Conservation (phyloP, 2,329 filamentous ascomycete species). For the Beauveria asiatica region DNA sequence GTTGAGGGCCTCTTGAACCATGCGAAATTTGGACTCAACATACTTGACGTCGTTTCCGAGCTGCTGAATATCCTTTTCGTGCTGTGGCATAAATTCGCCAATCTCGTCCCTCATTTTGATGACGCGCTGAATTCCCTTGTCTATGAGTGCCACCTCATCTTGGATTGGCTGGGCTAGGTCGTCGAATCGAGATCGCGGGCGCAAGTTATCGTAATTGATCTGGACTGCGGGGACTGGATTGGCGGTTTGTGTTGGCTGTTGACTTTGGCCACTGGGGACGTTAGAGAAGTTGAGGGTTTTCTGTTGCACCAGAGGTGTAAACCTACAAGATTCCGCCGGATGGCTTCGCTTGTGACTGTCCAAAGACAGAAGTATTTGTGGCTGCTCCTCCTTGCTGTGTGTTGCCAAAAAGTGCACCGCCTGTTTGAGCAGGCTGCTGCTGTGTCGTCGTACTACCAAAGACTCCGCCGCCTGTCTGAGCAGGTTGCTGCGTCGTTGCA, state of each 20-base stretch:
- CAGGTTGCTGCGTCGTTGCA: not conserved
- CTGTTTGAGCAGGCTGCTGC: constrained; percentile 15
- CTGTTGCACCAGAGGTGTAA: not conserved
- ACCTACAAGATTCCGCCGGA: constrained; percentile 26
- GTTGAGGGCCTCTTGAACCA: constrained; percentile 36
- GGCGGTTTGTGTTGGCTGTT: constrained; percentile 9
- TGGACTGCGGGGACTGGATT: constrained; percentile 62
- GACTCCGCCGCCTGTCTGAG: constrained; percentile 18
- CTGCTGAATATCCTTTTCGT: constrained; percentile 40
- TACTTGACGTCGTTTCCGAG: constrained; percentile 39
- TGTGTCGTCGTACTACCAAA: constrained; percentile 15
- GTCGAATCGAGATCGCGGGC: constrained; percentile 84
- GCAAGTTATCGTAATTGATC: constrained; percentile 69
- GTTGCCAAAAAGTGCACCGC: constrained; percentile 24
- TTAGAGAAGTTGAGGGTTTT: not conserved
- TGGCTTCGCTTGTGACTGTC: constrained; percentile 27
- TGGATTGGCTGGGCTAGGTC: constrained; percentile 80
- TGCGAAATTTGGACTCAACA: constrained; percentile 40
- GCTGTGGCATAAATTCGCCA: constrained; percentile 55
- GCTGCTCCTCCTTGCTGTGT: constrained; percentile 13
- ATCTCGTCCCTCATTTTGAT: constrained; percentile 72
- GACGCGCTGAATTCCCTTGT: constrained; percentile 71
- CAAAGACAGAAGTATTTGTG: constrained; percentile 20
- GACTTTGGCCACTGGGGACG: not conserved
- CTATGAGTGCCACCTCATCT: constrained; percentile 66